These are phyloP conservation scores for Neurospora discreta DNA, from an alignment of 495 filamentous ascomycete genomes.

Conservation along the genomic window DNA sequence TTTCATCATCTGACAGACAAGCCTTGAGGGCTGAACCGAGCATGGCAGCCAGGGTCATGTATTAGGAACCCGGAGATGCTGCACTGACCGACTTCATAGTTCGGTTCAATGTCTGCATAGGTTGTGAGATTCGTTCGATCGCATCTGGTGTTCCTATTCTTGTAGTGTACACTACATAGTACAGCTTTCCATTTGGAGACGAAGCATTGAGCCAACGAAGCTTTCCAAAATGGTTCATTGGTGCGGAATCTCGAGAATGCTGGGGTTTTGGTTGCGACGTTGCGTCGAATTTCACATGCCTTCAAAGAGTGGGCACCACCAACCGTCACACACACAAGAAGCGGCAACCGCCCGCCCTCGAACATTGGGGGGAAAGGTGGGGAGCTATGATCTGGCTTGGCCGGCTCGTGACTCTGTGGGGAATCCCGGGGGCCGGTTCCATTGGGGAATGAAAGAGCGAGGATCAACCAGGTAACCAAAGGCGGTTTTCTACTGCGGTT, in stretches of 20 bases:
- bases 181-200: not conserved
- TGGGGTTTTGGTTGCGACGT: not conserved
- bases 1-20: not conserved
- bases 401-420: constrained; percentile 13
- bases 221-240: not conserved
- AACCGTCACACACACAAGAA: not conserved
- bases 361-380: not conserved
- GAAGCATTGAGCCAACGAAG: not conserved
- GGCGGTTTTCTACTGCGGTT: not conserved
- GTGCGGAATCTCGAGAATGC: not conserved
- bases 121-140: not conserved
- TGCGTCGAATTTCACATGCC: not conserved
- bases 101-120: not conserved
- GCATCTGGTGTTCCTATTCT: not conserved
- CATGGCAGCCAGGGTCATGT: not conserved
- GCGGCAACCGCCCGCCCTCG: not conserved
- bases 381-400: not conserved
- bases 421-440: constrained; percentile 1
- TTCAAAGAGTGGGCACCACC: not conserved
- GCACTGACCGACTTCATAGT: not conserved
- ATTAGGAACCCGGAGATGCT: not conserved
- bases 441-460: not conserved
- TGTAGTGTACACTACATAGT: not conserved
- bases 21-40: not conserved
- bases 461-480: not conserved